Conservation (phyloP, 257 asterid genomes). For the Fraxinus cuspidata region DNA sequence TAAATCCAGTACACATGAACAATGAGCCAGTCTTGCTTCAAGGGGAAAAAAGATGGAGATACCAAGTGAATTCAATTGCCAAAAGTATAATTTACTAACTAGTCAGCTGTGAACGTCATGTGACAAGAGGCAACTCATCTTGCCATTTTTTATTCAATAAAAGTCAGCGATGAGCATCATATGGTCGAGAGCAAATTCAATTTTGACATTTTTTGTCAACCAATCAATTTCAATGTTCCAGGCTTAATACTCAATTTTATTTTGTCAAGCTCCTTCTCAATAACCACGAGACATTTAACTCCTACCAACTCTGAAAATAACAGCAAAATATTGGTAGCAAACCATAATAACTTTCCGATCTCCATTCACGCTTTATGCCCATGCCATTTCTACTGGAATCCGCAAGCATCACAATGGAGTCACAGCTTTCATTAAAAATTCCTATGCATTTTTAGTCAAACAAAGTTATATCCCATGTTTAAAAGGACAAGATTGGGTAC, state of each 20-base stretch:
- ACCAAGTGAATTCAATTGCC: background rate
- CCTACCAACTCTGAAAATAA: conserved; percentile 6
- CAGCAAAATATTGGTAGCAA: background rate
- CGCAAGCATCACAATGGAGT: background rate
- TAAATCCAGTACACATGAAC: background rate
- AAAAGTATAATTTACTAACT: background rate
- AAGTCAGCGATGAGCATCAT: background rate
- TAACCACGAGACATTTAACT: background rate
- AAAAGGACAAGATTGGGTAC: no score
- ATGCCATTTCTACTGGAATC: background rate
- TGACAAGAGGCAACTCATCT: background rate
- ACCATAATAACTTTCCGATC: background rate
- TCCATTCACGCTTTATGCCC: background rate
- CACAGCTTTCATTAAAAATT: background rate
- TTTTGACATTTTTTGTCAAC: background rate
- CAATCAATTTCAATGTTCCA: conserved; percentile 20
- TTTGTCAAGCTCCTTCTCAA: conserved; percentile 17
- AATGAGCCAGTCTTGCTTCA: background rate
- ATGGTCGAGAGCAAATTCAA: background rate
- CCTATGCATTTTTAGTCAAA: background rate
- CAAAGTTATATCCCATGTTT: background rate
- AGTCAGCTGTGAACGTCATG: background rate
- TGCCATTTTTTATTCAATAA: background rate
- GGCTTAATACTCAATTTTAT: background rate
- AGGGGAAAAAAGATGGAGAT: background rate